These are phyloP conservation scores for Craspedostauros australis DNA, from an alignment of 108 stramenopile genomes.

Conservation along the genomic window DNA sequence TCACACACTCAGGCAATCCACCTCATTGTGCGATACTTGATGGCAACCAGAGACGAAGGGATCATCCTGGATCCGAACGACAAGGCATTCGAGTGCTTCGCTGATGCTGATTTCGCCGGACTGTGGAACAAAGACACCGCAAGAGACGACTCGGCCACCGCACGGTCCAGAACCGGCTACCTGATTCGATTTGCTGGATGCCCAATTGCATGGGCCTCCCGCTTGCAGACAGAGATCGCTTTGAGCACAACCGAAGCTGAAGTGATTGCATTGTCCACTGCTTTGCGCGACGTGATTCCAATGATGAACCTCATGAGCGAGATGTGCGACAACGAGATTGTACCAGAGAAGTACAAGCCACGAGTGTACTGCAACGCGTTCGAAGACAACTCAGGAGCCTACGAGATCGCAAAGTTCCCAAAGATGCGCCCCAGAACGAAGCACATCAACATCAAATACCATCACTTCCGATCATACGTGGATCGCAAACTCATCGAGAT, in stretches of 20 bases:
- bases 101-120: slow-evolving; percentile 46
- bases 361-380: slow-evolving; percentile 12
- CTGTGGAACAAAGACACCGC: slow-evolving; percentile 8
- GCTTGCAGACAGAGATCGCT: slow-evolving; percentile 32
- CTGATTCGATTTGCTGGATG: slow-evolving; percentile 19
- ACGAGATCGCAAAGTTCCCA: slow-evolving; percentile 9
- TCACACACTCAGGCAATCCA: slow-evolving; percentile 39
- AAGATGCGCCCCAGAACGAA: slow-evolving; percentile 25
- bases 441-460: slow-evolving; percentile 25
- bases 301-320: slow-evolving; percentile 21
- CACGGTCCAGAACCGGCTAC: slow-evolving; percentile 25
- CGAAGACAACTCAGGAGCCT: slow-evolving; percentile 30
- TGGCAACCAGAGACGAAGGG: slow-evolving; percentile 32
- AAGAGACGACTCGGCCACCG: not conserved
- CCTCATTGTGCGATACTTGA: slow-evolving; percentile 42
- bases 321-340: slow-evolving; percentile 3
- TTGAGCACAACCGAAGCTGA: slow-evolving; percentile 41
- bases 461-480: no score
- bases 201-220: slow-evolving; percentile 9
- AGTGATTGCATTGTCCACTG: slow-evolving; percentile 21
- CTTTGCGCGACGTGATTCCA: slow-evolving; percentile 27
- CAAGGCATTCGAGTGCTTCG: slow-evolving; percentile 24
- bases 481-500: slow-evolving; percentile 6
- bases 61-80: slow-evolving; percentile 18
- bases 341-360: not conserved